Percentiles rank a stretch among this genome's conserved stretches.
Evolutionary conservation across 805 yeast genomes (phyloP).

Genomic region (Wickerhamiella spandovensis): DNA sequence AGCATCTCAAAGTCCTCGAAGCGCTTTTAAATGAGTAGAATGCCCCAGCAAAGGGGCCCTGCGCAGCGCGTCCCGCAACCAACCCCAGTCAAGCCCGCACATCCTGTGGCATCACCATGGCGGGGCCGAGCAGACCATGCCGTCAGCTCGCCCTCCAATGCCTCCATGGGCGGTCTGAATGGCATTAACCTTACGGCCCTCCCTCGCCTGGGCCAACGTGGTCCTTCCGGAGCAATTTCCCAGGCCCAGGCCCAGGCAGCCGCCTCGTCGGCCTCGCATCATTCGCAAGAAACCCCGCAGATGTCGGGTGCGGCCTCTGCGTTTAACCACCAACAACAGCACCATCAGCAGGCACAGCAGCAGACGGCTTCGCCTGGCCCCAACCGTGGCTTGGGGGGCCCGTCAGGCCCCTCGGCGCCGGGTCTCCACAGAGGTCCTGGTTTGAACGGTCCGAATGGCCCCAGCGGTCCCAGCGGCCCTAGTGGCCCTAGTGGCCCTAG

Average conservation of each 20-base stretch:
- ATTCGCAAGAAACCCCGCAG: not conserved
- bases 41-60: constrained; percentile 1
- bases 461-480: not conserved
- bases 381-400: not conserved
- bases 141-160: not conserved
- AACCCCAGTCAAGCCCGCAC: not conserved
- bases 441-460: not conserved
- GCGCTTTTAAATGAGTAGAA: not conserved
- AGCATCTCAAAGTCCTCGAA: not conserved
- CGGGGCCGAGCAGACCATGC: constrained; percentile 1
- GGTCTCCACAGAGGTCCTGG: not conserved
- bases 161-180: not conserved
- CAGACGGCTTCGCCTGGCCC: not conserved
- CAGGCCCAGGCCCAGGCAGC: not conserved
- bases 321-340: not conserved
- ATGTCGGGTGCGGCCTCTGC: not conserved
- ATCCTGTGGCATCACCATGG: constrained; percentile 1
- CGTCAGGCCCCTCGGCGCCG: not conserved
- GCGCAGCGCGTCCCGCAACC: constrained; percentile 1
- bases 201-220: constrained; percentile 1
- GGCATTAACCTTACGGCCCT: not conserved
- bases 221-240: not conserved
- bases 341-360: not conserved
- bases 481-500: not conserved
- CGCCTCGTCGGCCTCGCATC: not conserved